These are phyloP conservation scores for Phialophora macrospora DNA, from an alignment of 2,329 filamentous ascomycete species.

Conservation along the genomic window DNA sequence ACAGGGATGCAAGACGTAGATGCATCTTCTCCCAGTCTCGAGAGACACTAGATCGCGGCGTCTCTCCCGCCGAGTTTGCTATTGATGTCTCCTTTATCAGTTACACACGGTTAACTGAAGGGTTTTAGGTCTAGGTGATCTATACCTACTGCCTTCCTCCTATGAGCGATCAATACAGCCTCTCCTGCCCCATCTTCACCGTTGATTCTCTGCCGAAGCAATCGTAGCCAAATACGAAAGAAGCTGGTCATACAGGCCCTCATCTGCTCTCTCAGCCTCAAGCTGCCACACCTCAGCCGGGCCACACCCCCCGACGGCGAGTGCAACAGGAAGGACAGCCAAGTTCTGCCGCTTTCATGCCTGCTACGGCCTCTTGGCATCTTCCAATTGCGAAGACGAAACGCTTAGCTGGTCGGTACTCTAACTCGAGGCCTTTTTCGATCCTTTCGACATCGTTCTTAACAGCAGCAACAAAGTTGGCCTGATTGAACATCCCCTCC, in stretches of 20 bases:
- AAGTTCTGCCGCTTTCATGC: background rate
- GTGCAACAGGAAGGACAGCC: background rate
- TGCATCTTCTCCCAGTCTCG: too few species aligned
- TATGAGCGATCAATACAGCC: background rate
- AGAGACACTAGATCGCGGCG: too few species aligned
- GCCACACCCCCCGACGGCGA: too few species aligned
- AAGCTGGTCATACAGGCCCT: background rate
- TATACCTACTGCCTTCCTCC: too few species aligned
- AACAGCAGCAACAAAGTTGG: background rate
- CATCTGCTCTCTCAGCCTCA: background rate
- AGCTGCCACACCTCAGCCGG: background rate
- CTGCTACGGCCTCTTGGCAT: background rate
- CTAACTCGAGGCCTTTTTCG: background rate
- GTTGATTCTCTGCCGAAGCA: background rate
- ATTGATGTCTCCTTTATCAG: too few species aligned
- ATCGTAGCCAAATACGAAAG: background rate
- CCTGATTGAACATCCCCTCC: background rate
- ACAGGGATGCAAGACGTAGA: too few species aligned
- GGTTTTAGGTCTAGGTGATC: too few species aligned
- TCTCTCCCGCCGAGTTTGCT: too few species aligned
- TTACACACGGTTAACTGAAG: too few species aligned
- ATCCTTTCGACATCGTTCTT: background rate
- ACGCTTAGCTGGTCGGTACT: background rate
- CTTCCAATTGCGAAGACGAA: background rate
- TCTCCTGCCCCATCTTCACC: background rate